Evolutionary conservation across 495 filamentous ascomycete genomes (phyloP), one percentile per base, ranked within the genome.

Genomic region (Penicillium subrubescens): DNA sequence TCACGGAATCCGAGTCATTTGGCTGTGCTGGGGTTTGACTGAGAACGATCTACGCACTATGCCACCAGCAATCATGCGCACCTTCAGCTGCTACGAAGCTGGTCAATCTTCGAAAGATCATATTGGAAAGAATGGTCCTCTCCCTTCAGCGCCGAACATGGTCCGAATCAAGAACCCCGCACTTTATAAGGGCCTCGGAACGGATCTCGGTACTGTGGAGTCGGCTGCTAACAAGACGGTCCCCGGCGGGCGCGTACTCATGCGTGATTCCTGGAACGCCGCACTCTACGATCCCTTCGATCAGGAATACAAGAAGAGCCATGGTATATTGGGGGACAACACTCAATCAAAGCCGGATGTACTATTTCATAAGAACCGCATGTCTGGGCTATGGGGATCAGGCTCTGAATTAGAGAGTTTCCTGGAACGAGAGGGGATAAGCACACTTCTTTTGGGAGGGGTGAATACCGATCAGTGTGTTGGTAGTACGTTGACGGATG

Each of bases 381-480:
- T 87, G 76, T 83, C 79, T 25, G 86, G 85, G 8, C 66, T 88
- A 35, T 87, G 85, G 83, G 74, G 73, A 15, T 59, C 59, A 2
- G 65, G 59, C 3, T 74, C 73, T 0, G 57, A 64, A 0, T 71
- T 75, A 29, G 71, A 75, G 44, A 65, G 76, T 14, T 79, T 70
- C 61, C 60, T 83, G 19, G 69, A 76, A 51, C n/a, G 65, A 25
- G 65, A 77, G n/a, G 81, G 77, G 0, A 83, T 81, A 59, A 75
- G 63, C 11, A 85, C 83, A 5, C 67, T 88, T 27, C 65, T 88
- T 3, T 87, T 87, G 63, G 70, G 81, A 0, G 86, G 86, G 1
- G 84, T 87, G 11, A 88, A 88, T 67, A 86, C 84, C 3, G 85
- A 88, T 71, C 86, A 87, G 64, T 88, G 85, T 65, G 86, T 88